Conservation (phyloP, 2,329 filamentous ascomycete species). For the Diaporthe ilicicola region DNA sequence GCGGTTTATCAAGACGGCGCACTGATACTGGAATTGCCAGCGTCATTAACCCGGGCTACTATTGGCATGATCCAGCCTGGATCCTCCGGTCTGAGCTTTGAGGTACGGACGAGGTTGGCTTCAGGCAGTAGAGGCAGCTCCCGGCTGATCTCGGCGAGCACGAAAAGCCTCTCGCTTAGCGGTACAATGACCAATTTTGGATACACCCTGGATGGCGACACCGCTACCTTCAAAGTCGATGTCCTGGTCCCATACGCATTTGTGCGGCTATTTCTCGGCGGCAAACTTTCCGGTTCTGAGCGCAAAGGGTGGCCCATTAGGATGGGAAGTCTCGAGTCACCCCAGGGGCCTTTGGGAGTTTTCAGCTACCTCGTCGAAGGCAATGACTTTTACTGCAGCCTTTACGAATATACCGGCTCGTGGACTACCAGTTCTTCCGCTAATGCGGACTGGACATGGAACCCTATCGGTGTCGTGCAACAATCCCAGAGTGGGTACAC, state of each 20-base stretch:
- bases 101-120: background rate
- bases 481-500: background rate
- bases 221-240: background rate
- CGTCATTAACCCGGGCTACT: background rate
- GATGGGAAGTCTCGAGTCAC: background rate
- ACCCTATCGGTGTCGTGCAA: background rate
- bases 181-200: background rate
- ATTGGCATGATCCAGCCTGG: background rate
- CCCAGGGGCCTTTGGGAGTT: background rate
- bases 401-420: background rate
- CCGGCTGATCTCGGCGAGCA: background rate
- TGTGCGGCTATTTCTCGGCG: background rate
- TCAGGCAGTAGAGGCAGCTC: background rate
- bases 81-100: background rate
- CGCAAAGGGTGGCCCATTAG: background rate
- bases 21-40: background rate
- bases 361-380: background rate
- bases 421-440: background rate
- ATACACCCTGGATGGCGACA: background rate
- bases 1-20: background rate
- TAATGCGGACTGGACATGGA: background rate
- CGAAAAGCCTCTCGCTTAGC: background rate
- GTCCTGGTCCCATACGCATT: background rate
- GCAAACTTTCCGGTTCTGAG: background rate
- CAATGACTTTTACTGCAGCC: background rate